Base-by-base conservation (phyloP, 352 stramenopile species). In the Phytophthora pseudosyringae region DNA sequence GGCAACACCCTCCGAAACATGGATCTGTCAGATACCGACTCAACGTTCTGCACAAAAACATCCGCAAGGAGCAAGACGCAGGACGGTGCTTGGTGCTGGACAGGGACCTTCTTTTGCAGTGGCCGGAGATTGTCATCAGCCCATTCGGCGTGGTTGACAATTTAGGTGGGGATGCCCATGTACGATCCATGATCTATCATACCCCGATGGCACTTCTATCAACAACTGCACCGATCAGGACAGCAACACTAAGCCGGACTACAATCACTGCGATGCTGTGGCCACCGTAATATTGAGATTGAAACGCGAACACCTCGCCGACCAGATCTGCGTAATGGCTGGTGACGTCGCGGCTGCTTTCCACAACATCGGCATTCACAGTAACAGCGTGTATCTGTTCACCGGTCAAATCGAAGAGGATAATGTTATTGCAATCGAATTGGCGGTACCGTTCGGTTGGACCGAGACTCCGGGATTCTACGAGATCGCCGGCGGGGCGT, bases 31-130 rank as follows among this genome's bases (percentile, higher is more conserved):
- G 10, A 15, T 43, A 67, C 9, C 35, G 56, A 1, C 16, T 71
- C 29, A 64, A 62, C 26, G 29, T 64, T 0, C 50, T 73, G 25
- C 47, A 59, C 29, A 66, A 70, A 33, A 69, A 74, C 16, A 62
- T 69, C 10, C 15, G 66, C 0, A 67, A 62, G 6, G 48, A 71
- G 32, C 61, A 75, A 50, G 53, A 71, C 32, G 38, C 50, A 0
- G 3, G 47, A 0, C 44, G 60, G 1, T 70, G 50, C 28, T 11
- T 75, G 8, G 67, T 75, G 2, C 28, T 75, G 3, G 67, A 71
- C n/a, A 29, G 3, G 9, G 41, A 71, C 31, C 54, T 75, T 8
- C 45, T 74, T 6, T 4, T 59, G 36, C 51, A 54, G 28, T 71
- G 48, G 28, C 59, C 45, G 5, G 65, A 65, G 12, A 26, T 68